Percentiles rank a stretch among this genome's conserved stretches.
These are phyloP conservation scores for Alternaria burnsii DNA, from an alignment of 2,329 filamentous ascomycete species.

Conservation along the genomic window DNA sequence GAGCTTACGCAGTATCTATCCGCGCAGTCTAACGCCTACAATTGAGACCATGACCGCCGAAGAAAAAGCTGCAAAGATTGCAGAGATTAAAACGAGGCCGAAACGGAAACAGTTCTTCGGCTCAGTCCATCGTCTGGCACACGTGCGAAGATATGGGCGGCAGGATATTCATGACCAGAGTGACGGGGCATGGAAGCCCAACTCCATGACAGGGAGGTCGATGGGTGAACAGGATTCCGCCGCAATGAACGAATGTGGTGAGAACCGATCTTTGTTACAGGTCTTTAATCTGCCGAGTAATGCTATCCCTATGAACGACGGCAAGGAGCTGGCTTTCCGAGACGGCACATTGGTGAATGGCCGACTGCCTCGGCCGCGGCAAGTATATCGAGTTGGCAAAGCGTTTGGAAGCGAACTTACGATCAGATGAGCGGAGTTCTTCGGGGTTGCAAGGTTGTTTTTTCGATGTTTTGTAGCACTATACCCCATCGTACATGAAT, in stretches of 20 bases:
- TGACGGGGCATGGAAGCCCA: slow-evolving; percentile 21
- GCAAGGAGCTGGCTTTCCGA: slow-evolving; percentile 39
- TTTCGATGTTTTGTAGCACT: not conserved
- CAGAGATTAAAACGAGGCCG: slow-evolving; percentile 41
- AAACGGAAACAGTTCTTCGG: slow-evolving; percentile 46
- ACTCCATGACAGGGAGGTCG: not conserved
- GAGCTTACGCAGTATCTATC: slow-evolving; percentile 19
- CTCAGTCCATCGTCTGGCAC: slow-evolving; percentile 25
- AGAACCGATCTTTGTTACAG: slow-evolving; percentile 17
- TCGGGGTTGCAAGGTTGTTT: not conserved
- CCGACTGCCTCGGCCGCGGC: slow-evolving; percentile 30
- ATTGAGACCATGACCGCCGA: slow-evolving; percentile 29
- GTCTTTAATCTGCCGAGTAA: slow-evolving; percentile 34
- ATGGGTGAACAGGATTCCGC: not conserved
- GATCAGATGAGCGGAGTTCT: slow-evolving; percentile 1
- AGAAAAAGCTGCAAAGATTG: slow-evolving; percentile 33
- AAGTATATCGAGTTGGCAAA: slow-evolving; percentile 34
- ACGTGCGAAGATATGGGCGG: slow-evolving; percentile 20
- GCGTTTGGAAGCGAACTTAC: slow-evolving; percentile 29
- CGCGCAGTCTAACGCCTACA: slow-evolving; percentile 7
- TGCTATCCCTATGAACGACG: slow-evolving; percentile 37
- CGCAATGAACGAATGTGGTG: not conserved
- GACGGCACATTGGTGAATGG: slow-evolving; percentile 38
- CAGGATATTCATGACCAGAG: slow-evolving; percentile 31
- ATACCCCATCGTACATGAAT: slow-evolving; percentile 4